phyloP scores from a whole-genome alignment of 1,139 yeast species.

The Geotrichum europaeum region DNA sequence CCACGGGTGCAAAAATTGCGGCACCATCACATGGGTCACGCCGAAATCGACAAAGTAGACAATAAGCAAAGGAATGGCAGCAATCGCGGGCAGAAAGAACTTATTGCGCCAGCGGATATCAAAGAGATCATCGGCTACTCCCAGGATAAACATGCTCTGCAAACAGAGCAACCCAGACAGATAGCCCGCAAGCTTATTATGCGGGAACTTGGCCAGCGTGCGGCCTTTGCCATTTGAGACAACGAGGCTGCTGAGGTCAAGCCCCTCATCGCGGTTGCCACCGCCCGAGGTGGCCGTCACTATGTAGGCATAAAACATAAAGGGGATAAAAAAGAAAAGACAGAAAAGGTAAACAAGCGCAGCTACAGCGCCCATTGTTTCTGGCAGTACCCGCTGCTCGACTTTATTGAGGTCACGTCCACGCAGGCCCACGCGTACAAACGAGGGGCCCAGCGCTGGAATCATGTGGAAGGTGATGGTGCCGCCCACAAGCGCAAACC shows the following conservation, averaged over 20 bases:
- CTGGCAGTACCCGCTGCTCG: slow-evolving; percentile 72
- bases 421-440: slow-evolving; percentile 68
- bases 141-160: slow-evolving; percentile 77
- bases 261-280: slow-evolving; percentile 45
- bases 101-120: slow-evolving; percentile 97
- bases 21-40: slow-evolving; percentile 83
- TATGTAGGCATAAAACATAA: slow-evolving; percentile 74
- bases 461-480: slow-evolving; percentile 52
- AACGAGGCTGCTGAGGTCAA: slow-evolving; percentile 22
- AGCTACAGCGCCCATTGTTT: slow-evolving; percentile 82
- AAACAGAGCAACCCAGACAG: slow-evolving; percentile 78
- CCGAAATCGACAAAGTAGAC: slow-evolving; percentile 94
- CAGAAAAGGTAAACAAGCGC: slow-evolving; percentile 75
- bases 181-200: slow-evolving; percentile 77
- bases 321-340: slow-evolving; percentile 84
- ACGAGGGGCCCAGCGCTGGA: slow-evolving; percentile 60
- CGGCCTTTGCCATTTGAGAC: slow-evolving; percentile 21
- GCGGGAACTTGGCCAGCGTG: slow-evolving; percentile 52
- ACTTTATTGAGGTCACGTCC: slow-evolving; percentile 80
- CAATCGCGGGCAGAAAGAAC: slow-evolving; percentile 90
- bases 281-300: slow-evolving; percentile 55
- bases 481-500: slow-evolving; percentile 65
- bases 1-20: slow-evolving; percentile 51
- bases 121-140: slow-evolving; percentile 89
- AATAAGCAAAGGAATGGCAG: slow-evolving; percentile 81